These are phyloP conservation scores for Triangularia verruculosa DNA, from an alignment of 2,329 filamentous ascomycete species.

Conservation along the genomic window DNA sequence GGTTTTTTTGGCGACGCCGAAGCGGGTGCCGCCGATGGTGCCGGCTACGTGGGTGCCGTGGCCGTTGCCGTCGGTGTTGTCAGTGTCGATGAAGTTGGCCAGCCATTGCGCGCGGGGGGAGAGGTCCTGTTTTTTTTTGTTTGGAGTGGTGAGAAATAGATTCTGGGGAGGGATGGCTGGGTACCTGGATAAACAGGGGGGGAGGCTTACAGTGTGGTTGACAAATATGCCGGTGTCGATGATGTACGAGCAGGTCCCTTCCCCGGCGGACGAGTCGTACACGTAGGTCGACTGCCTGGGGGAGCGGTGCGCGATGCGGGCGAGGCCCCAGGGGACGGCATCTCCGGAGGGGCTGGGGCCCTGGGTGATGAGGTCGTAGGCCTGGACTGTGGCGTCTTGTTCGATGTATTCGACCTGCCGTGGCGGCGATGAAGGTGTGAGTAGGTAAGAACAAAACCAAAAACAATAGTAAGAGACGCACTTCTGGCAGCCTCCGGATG, in stretches of 20 bases:
- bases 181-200: background rate
- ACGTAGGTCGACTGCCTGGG: slow-evolving; percentile 25
- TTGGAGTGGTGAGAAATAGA: background rate
- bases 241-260: slow-evolving; percentile 35
- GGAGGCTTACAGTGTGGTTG: slow-evolving; percentile 33
- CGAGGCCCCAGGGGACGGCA: slow-evolving; percentile 31
- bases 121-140: slow-evolving; percentile 34
- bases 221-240: slow-evolving; percentile 49
- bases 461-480: slow-evolving; percentile 12
- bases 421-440: too few species aligned
- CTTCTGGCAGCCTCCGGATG: slow-evolving; percentile 28
- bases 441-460: too few species aligned
- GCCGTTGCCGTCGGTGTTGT: slow-evolving; percentile 40
- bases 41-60: slow-evolving; percentile 48
- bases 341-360: too few species aligned
- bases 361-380: slow-evolving; percentile 28
- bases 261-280: slow-evolving; percentile 31
- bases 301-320: slow-evolving; percentile 28
- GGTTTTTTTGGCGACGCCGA: slow-evolving; percentile 46
- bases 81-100: slow-evolving; percentile 36
- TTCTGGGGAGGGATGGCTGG: background rate
- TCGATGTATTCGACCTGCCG: slow-evolving; percentile 35
- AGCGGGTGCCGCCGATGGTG: slow-evolving; percentile 41
- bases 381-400: slow-evolving; percentile 30
- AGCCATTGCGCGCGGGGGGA: slow-evolving; percentile 40